Evolutionary conservation across 768 basidiomycete species (phyloP).

Genomic region (Leccinum barrowsii): DNA sequence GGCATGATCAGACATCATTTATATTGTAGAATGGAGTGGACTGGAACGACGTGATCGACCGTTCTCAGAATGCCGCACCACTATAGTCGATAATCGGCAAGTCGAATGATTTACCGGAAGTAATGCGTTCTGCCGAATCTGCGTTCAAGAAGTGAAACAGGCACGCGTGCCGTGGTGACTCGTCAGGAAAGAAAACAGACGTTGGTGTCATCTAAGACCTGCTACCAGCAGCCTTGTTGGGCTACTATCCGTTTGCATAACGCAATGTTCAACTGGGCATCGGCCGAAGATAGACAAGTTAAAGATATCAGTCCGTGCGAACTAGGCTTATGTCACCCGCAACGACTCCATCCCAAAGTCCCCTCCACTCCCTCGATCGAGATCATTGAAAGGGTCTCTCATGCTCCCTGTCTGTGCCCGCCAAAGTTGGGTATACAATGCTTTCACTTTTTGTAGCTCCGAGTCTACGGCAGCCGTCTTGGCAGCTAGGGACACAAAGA

Average conservation of each 20-base stretch:
- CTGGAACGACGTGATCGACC: too few relatives aligned
- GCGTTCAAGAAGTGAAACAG: too few relatives aligned
- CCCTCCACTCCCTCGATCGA: constrained; percentile 35
- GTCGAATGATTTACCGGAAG: too few relatives aligned
- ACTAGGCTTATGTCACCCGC: constrained; percentile 15
- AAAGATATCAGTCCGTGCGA: background rate
- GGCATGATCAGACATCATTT: too few relatives aligned
- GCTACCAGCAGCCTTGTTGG: background rate
- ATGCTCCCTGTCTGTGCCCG: constrained; percentile 76
- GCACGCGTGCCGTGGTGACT: too few relatives aligned
- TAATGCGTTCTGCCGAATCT: too few relatives aligned
- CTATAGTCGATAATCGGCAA: too few relatives aligned
- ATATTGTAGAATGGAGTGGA: too few relatives aligned
- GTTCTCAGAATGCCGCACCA: background rate
- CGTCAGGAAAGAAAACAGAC: background rate
- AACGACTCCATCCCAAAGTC: constrained; percentile 44
- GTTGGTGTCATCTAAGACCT: background rate
- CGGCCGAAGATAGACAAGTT: background rate
- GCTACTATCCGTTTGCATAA: background rate
- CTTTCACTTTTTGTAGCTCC: constrained; percentile 74
- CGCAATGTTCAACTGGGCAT: background rate
- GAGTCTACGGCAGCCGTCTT: constrained; percentile 72
- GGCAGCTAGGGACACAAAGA: constrained; percentile 72
- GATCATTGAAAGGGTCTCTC: constrained; percentile 73
- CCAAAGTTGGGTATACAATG: constrained; percentile 74